Conservation (phyloP, 805 yeast species). For the Candida xiaguanensis region DNA sequence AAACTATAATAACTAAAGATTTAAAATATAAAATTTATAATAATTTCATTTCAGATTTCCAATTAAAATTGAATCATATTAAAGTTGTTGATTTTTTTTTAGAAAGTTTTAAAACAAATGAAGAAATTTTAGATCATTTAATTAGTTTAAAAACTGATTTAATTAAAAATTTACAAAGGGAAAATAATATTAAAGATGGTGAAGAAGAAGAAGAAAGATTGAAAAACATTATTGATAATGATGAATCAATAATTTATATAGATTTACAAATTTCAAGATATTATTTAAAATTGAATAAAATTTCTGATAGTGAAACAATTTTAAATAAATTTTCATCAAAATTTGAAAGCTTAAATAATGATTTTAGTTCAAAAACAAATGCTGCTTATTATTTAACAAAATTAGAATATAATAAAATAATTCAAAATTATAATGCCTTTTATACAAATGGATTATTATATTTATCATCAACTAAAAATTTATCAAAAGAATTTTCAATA, state of each 20-base stretch:
- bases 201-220: conserved; percentile 18
- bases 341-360: conserved; percentile 45
- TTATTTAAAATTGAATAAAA: conserved; percentile 50
- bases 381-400: conserved; percentile 81
- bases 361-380: conserved; percentile 52
- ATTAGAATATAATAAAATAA: conserved; percentile 69
- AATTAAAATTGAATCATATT: conserved; percentile 71
- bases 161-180: conserved; percentile 23
- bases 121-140: conserved; percentile 34
- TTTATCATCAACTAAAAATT: conserved; percentile 59
- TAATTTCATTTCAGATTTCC: conserved; percentile 64
- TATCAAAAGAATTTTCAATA: conserved; percentile 34
- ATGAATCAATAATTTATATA: conserved; percentile 51
- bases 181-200: conserved; percentile 24
- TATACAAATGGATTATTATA: conserved; percentile 80
- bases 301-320: conserved; percentile 59
- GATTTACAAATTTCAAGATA: conserved; percentile 70
- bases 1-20: conserved; percentile 44
- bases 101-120: conserved; percentile 34
- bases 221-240: conserved; percentile 36
- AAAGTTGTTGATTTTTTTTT: conserved; percentile 75
- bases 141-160: conserved; percentile 28
- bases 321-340: conserved; percentile 58
- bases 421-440: conserved; percentile 75
- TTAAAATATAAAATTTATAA: conserved; percentile 66